Evolutionary conservation across 441 rosid genomes (phyloP).

Genomic region (Melastoma candidum): DNA sequence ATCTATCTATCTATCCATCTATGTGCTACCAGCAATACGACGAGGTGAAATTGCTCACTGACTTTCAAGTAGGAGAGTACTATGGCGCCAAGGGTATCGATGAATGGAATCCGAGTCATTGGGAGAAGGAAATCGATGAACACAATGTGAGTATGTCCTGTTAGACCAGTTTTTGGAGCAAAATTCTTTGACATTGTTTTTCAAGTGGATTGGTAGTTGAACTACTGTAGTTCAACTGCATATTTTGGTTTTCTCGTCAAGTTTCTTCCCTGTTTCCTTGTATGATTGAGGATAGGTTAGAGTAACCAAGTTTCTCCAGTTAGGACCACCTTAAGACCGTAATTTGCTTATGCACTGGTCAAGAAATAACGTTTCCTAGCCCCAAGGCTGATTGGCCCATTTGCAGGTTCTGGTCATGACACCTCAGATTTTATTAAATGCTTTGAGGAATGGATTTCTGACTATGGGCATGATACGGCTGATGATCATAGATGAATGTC

Average conservation of each 20-base stretch:
- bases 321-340: too few relatives aligned
- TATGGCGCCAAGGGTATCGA: conserved; percentile 76
- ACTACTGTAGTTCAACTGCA: not conserved
- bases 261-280: not conserved
- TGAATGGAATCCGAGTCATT: conserved; percentile 42
- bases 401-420: conserved; percentile 86
- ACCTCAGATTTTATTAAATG: conserved; percentile 77
- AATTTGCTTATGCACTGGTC: not conserved
- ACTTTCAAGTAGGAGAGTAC: conserved; percentile 51
- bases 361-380: not conserved
- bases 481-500: conserved; percentile 80
- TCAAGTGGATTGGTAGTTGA: not conserved
- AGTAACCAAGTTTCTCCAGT: too few relatives aligned
- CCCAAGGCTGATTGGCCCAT: conserved; percentile 6
- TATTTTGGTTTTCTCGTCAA: not conserved
- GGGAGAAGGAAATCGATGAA: conserved; percentile 63
- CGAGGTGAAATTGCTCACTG: conserved; percentile 32
- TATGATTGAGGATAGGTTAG: too few relatives aligned
- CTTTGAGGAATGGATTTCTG: conserved; percentile 60
- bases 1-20: conserved; percentile 5
- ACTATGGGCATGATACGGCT: conserved; percentile 50
- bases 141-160: conserved; percentile 44
- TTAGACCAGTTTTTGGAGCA: too few relatives aligned
- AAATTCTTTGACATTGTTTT: not conserved
- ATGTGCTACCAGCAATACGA: conserved; percentile 56